Percentiles rank a stretch among this genome's conserved stretches.
Conservation (phyloP, 225 moss, liverwort and hornwort genomes). For the Thuidium tamariscinum region DNA sequence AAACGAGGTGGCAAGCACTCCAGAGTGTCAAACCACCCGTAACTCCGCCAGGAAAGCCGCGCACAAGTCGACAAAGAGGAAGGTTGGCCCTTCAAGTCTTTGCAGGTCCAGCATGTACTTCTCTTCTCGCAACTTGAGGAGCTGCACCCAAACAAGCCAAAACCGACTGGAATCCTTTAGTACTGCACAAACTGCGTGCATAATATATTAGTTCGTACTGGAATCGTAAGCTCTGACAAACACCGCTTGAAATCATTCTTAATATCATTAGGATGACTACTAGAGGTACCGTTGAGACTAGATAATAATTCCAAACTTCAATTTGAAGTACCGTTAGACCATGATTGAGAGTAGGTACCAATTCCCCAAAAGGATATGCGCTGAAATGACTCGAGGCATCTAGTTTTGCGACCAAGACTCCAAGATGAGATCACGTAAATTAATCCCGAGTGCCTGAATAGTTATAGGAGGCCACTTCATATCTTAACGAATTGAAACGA, state of each 20-base stretch:
- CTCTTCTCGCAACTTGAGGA: slow-evolving; percentile 83
- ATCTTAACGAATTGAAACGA: neutral
- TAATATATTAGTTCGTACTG: neutral
- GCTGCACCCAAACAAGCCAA: slow-evolving; percentile 22
- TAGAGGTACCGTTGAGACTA: neutral
- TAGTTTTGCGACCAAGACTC: neutral
- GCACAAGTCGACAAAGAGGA: slow-evolving; percentile 80
- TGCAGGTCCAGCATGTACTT: slow-evolving; percentile 88
- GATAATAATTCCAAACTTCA: neutral
- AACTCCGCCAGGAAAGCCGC: slow-evolving; percentile 67
- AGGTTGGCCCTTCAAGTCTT: slow-evolving; percentile 82
- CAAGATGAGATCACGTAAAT: neutral
- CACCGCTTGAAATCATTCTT: neutral
- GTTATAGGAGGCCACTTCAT: neutral
- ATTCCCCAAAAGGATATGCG: neutral
- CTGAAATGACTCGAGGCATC: neutral
- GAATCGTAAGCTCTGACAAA: neutral
- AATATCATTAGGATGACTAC: neutral
- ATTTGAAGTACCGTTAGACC: neutral
- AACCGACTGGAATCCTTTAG: neutral
- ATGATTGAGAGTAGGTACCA: neutral
- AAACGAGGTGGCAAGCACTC: neutral
- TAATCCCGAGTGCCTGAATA: neutral
- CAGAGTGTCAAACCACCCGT: slow-evolving; percentile 39
- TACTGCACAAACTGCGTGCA: neutral